Base-by-base conservation (phyloP, 805 yeast genomes). In the Yamadazyma sp. region DNA sequence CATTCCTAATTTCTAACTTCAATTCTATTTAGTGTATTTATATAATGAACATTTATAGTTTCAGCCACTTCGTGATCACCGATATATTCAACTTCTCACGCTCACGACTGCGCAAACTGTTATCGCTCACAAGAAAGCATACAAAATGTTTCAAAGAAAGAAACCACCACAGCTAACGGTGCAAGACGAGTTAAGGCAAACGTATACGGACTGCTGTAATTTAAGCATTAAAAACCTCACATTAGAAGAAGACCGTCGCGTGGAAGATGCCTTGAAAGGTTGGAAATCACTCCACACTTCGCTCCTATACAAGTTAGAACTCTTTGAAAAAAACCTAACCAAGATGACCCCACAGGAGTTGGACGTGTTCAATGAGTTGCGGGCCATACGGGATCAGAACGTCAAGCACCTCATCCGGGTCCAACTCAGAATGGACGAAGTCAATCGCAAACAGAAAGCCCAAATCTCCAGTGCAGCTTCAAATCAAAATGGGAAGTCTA, bases 251-350 rank as follows among this genome's bases (percentile, higher is more conserved):
- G 62, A 66, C 13, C 65, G 70, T 22, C 68, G 73, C 14, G 56
- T 69, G 30, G 73, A 68, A 34, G 77, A 73, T 12, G 84, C 89
- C 2, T 59, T 82, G 14, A 76, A 73, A 42, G 90, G 90, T 2
- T 83, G 91, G 90, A 82, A 79, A 46, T 66, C 79, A 2, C 59
- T 84, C n/a, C 86, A 80, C 45, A 78, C 84, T 2, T 72, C 75
- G 32, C 67, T 80, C 2, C 66, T 77, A 32, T 75, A 66, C 52
- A 77, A 77, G 48, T 59, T 82, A 28, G 85, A 80, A 42, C 55
- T 37, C 47, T 83, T 48, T 71, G 82, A 52, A 61, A 74, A 56
- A 57, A 42, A 55, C 54, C 52, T 53, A 53, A 20, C 47, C 30
- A 64, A 62, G 40, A 44, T 56, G 37, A 34, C 45, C 9, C 29